These are phyloP conservation scores for Glycine soja DNA, from an alignment of 306 rosid species.

Conservation along the genomic window DNA sequence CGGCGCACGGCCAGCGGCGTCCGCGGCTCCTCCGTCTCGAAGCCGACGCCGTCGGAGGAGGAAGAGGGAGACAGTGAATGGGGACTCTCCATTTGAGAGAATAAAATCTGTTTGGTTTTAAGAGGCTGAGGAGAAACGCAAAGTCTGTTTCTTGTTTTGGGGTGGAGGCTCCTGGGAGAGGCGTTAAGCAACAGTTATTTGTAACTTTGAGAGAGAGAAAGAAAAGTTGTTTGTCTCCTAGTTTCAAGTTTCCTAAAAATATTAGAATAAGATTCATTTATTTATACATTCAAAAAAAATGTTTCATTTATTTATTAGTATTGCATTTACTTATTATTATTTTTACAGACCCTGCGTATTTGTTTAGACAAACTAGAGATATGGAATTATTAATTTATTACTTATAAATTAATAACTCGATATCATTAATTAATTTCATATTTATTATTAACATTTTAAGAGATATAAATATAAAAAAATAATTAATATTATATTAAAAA, in stretches of 20 bases:
- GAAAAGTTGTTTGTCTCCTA: conserved; percentile 44
- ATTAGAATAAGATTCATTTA: background rate
- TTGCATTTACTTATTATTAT: background rate
- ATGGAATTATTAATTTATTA: too few species aligned
- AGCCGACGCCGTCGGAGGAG: conserved; percentile 34
- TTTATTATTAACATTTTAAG: too few species aligned
- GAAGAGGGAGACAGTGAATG: conserved; percentile 55
- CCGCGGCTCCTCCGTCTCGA: conserved; percentile 52
- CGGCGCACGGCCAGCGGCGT: conserved; percentile 68
- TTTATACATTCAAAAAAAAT: too few species aligned
- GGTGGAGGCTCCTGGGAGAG: conserved; percentile 41
- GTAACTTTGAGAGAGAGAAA: conserved; percentile 17
- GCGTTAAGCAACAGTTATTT: conserved; percentile 65
- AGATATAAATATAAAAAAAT: too few species aligned
- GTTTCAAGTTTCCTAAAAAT: conserved; percentile 51
- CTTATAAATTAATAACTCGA: too few species aligned
- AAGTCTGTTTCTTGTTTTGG: background rate
- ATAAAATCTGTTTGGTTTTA: conserved; percentile 28
- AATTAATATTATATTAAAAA: too few species aligned
- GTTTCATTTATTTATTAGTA: too few species aligned
- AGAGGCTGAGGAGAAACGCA: conserved; percentile 43
- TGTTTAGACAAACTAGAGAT: too few species aligned
- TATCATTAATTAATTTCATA: too few species aligned
- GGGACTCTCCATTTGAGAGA: conserved; percentile 49
- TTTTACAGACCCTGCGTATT: background rate